phyloP scores from a whole-genome alignment of 768 basidiomycete genomes.

The Sarcodon aspratus region DNA sequence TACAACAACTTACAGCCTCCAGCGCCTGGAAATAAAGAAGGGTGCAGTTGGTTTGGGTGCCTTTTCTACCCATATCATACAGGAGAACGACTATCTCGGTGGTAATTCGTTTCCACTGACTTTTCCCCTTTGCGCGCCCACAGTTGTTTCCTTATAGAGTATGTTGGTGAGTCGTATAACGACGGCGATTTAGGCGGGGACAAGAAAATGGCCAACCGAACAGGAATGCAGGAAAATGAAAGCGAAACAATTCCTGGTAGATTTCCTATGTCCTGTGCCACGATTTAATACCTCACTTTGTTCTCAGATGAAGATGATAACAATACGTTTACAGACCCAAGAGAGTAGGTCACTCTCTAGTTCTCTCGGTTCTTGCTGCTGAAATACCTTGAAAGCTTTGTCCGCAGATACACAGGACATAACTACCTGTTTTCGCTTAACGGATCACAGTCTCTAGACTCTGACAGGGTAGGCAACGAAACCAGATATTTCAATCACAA shows the following conservation, averaged over 20 bases:
- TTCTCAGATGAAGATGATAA: too few relatives aligned
- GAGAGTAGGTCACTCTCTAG: background rate
- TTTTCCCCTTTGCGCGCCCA: too few relatives aligned
- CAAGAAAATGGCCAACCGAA: too few relatives aligned
- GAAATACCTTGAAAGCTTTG: background rate
- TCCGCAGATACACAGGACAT: constrained; percentile 4
- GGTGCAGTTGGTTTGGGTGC: constrained; percentile 33
- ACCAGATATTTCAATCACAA: constrained; percentile 33
- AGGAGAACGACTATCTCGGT: constrained; percentile 18
- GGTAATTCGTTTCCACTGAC: constrained; percentile 8
- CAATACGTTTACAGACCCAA: background rate
- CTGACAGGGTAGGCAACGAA: constrained; percentile 30
- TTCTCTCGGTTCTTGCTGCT: constrained; percentile 6
- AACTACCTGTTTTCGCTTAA: constrained; percentile 26
- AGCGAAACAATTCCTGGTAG: too few relatives aligned
- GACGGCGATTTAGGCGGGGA: too few relatives aligned
- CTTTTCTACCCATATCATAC: constrained; percentile 23
- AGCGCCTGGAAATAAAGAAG: constrained; percentile 23
- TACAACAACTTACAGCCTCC: background rate
- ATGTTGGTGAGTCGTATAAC: constrained; percentile 22
- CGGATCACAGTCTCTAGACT: constrained; percentile 20
- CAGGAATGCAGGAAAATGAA: too few relatives aligned
- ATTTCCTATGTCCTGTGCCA: too few relatives aligned
- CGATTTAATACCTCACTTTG: too few relatives aligned
- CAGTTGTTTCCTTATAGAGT: constrained; percentile 20